These are phyloP conservation scores for Suillus discolor DNA, from an alignment of 768 basidiomycete species.

Conservation along the genomic window DNA sequence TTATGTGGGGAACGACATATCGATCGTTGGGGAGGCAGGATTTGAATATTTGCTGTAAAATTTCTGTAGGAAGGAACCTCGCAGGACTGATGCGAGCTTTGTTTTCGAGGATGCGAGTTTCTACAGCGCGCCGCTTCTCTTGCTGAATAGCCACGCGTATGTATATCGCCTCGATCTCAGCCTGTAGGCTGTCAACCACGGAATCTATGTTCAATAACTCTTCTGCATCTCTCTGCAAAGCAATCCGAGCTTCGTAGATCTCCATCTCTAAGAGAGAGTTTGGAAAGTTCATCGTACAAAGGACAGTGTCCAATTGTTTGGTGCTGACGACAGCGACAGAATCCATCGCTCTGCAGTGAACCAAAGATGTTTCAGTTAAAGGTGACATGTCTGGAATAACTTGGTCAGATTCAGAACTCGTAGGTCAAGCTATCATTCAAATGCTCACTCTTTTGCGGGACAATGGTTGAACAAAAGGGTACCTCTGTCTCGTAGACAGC, in stretches of 20 bases:
- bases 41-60: slow-evolving; percentile 35
- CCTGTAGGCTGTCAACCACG: background rate
- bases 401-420: background rate
- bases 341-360: background rate
- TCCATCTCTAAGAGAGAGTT: background rate
- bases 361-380: background rate
- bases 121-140: slow-evolving; percentile 19
- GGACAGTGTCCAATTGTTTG: background rate
- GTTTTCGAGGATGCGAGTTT: slow-evolving; percentile 21
- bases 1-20: slow-evolving; percentile 24
- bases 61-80: slow-evolving; percentile 32
- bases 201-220: slow-evolving; percentile 1
- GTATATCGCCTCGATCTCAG: slow-evolving; percentile 5
- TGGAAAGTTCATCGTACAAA: background rate
- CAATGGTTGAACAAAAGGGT: background rate
- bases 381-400: background rate
- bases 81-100: slow-evolving; percentile 32
- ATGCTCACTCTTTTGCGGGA: background rate
- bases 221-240: background rate
- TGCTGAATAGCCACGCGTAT: slow-evolving; percentile 22
- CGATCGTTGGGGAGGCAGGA: slow-evolving; percentile 25
- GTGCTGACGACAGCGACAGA: background rate
- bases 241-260: slow-evolving; percentile 1
- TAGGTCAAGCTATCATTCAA: background rate
- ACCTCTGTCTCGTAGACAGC: background rate